phyloP scores from a whole-genome alignment of 331 rosid genomes.

The Quercus lobata region DNA sequence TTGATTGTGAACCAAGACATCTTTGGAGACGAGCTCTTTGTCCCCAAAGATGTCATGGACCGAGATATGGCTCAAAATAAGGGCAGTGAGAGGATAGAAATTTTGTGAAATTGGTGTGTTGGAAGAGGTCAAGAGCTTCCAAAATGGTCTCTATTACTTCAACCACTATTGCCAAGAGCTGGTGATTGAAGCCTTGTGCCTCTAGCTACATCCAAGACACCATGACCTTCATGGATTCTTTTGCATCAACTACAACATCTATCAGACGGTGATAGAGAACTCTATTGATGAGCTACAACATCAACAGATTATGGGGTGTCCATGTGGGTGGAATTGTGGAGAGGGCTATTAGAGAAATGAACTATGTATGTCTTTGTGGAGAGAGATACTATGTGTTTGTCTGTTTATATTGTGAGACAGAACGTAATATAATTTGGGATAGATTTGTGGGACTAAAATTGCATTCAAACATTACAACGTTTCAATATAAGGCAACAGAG shows the following conservation, averaged over 20 bases:
- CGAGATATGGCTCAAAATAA: not conserved
- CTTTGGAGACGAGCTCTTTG: not conserved
- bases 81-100: not conserved
- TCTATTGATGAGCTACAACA: not conserved
- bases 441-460: not conserved
- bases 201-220: conserved; percentile 4
- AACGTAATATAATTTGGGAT: too few relatives aligned
- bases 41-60: not conserved
- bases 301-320: not conserved
- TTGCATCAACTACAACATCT: not conserved
- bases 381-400: not conserved
- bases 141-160: not conserved
- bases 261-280: not conserved
- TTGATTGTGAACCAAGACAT: not conserved
- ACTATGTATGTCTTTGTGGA: not conserved
- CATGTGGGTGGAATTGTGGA: not conserved
- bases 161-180: not conserved
- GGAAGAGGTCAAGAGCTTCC: not conserved
- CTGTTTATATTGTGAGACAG: not conserved
- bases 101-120: not conserved
- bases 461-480: not conserved
- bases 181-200: not conserved
- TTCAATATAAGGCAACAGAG: not conserved
- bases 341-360: not conserved
- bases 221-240: not conserved